Conservation (phyloP, 176 grass and related monocot genomes). For the Typha latifolia region DNA sequence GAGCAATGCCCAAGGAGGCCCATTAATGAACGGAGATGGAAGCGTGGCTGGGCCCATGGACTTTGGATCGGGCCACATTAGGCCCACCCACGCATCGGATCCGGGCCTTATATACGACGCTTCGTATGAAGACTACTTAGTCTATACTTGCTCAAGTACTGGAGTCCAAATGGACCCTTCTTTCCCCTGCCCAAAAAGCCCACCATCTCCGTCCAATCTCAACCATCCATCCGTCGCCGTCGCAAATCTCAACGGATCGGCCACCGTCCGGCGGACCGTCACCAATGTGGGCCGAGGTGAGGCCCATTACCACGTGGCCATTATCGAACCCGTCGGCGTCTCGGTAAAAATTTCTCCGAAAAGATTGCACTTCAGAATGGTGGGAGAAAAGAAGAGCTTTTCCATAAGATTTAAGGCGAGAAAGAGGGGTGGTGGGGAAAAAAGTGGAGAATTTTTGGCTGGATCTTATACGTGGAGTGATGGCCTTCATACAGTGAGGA, state of each 20-base stretch:
- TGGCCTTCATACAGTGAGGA: slow-evolving; percentile 50
- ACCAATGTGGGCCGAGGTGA: slow-evolving; percentile 54
- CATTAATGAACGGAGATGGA: slow-evolving; percentile 42
- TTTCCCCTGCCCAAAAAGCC: slow-evolving; percentile 44
- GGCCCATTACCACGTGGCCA: slow-evolving; percentile 34
- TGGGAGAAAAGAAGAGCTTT: slow-evolving; percentile 56
- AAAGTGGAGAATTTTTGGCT: slow-evolving; percentile 9
- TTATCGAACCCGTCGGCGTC: slow-evolving; percentile 39
- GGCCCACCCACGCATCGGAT: slow-evolving; percentile 64
- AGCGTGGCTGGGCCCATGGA: slow-evolving; percentile 45
- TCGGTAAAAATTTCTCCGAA: slow-evolving; percentile 42
- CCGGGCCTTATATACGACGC: slow-evolving; percentile 86
- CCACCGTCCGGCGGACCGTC: slow-evolving; percentile 52
- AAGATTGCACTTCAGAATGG: slow-evolving; percentile 29
- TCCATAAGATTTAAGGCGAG: slow-evolving; percentile 11
- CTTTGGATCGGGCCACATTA: slow-evolving; percentile 65
- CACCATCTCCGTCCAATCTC: slow-evolving; percentile 36
- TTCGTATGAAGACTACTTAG: slow-evolving; percentile 69
- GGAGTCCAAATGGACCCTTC: slow-evolving; percentile 45
- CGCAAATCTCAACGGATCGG: slow-evolving; percentile 29
- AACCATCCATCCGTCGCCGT: slow-evolving; percentile 78
- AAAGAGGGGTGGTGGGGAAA: neutral
- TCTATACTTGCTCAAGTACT: slow-evolving; percentile 57
- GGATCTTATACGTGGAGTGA: slow-evolving; percentile 80
- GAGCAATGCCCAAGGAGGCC: slow-evolving; percentile 33